Conservation (phyloP, 2,329 filamentous ascomycete species). For the Calonectria montana region DNA sequence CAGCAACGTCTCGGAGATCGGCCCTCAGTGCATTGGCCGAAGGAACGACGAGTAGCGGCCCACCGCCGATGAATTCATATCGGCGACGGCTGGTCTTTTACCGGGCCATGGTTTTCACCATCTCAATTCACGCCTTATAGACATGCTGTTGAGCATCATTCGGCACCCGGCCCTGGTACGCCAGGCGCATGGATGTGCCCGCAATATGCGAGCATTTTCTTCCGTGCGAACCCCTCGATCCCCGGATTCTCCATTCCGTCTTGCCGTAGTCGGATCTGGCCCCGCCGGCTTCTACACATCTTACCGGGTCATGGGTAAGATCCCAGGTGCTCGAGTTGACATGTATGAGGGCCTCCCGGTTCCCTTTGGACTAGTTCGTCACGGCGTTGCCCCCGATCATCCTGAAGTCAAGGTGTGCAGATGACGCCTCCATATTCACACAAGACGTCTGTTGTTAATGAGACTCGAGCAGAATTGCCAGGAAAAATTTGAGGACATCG, state of each 20-base stretch:
- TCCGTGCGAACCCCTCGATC: conserved; percentile 31
- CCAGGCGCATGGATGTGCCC: conserved; percentile 4
- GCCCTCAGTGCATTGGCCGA: conserved; percentile 22
- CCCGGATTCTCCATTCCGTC: conserved; percentile 70
- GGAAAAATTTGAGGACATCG: conserved; percentile 92
- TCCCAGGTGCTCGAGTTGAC: conserved; percentile 80
- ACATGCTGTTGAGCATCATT: conserved; percentile 24
- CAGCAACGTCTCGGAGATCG: conserved; percentile 39
- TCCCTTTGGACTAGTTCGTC: conserved; percentile 91
- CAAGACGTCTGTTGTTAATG: neutral
- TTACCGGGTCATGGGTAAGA: conserved; percentile 82
- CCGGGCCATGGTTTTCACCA: neutral
- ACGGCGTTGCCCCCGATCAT: conserved; percentile 97
- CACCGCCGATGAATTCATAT: conserved; percentile 13
- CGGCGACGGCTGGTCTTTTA: conserved; percentile 11
- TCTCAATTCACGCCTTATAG: conserved; percentile 1
- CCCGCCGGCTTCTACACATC: conserved; percentile 97
- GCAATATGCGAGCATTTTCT: conserved; percentile 21
- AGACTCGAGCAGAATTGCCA: conserved; percentile 79
- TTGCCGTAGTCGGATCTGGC: conserved; percentile 92
- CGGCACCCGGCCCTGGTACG: conserved; percentile 8
- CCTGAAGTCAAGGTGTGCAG: conserved; percentile 89
- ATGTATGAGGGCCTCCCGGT: conserved; percentile 97
- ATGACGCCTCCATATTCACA: neutral
- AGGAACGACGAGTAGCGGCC: conserved; percentile 1